Evolutionary conservation across 768 basidiomycete species (phyloP), one percentile per base, ranked within the genome.

Genomic region (Russula abietina): DNA sequence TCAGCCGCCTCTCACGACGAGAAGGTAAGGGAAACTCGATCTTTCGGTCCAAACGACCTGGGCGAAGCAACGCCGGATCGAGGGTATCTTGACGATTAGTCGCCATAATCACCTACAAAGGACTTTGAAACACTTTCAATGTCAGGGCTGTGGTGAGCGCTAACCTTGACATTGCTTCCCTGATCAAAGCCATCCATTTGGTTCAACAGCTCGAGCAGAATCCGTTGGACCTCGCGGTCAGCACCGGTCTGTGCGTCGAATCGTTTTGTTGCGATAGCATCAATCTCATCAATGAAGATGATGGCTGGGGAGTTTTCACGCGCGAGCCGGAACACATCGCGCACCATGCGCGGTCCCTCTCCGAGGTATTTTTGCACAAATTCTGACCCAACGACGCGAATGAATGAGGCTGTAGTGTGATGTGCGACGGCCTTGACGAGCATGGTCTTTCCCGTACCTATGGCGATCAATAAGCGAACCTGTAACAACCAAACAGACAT

Each of bases 181-280:
- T 99, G 97, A 75, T 99, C 97, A 75, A 99, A 99, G 66, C 97
- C 97, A 70, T 99, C 97, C 97, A 99, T 99, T 72, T 99, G 97
- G 72, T 96, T 98, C 63, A 99, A 80, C 60, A 99, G 78, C 75
- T 99, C 97, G 14, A 99, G 85, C 66, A 99, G 75, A 71, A 99
- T 98, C 75, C 97, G 92, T 75, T 99, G 97, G 5, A 99, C 97
- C 77, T 99, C 97, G 64, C 97, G 83, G 76, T 99, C 97, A 11
- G 97, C 97, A 71, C 97, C 97, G 0, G 97, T 98, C 74, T 99
- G 97, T 7, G 97, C 97, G 71, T 98, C 97, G 75, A 99, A 99
- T 72, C 96, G 93, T 76, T 99, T 99, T 41, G 97, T 98, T 3
- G 97, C 97, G 73, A 99, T 99, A 22, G 97, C 96, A 68, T 99